These are phyloP conservation scores for Inonotus obliquus DNA, from an alignment of 1,284 basidiomycete genomes.

Conservation along the genomic window DNA sequence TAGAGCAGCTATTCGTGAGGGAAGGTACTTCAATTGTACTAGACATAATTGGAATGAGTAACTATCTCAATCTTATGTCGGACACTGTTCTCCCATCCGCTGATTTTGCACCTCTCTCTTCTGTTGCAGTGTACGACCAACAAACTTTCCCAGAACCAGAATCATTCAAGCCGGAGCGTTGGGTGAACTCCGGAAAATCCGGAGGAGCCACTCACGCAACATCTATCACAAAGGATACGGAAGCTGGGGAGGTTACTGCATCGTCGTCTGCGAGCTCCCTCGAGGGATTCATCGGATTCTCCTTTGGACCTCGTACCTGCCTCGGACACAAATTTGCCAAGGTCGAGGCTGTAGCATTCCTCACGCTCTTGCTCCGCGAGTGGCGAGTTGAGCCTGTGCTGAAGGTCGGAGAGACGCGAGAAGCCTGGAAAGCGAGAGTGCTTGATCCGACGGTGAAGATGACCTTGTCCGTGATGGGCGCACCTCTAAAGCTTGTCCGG, in stretches of 20 bases:
- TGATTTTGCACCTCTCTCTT: too few species aligned
- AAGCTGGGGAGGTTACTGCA: too few species aligned
- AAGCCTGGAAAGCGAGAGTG: conserved; percentile 6
- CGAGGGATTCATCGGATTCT: conserved; percentile 21
- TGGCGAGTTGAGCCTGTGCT: conserved; percentile 15
- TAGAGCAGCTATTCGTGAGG: conserved; percentile 3
- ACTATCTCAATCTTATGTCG: too few species aligned
- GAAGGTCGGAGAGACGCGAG: conserved; percentile 14
- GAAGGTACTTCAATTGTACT: conserved; percentile 1
- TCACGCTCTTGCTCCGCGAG: conserved; percentile 17
- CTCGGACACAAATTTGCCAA: conserved; percentile 22
- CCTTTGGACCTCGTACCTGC: conserved; percentile 21
- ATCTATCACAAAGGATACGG: too few species aligned
- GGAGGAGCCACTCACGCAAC: too few species aligned
- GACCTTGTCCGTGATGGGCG: too few species aligned
- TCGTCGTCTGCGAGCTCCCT: too few species aligned
- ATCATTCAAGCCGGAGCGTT: conserved; percentile 19
- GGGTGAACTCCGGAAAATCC: conserved; percentile 6
- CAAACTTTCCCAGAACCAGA: conserved; percentile 22
- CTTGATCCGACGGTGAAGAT: conserved; percentile 18
- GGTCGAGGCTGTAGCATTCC: conserved; percentile 17
- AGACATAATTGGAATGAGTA: conserved; percentile 12
- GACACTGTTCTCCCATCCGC: too few species aligned
- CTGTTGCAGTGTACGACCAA: conserved; percentile 19
- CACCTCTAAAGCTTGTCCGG: not conserved